A percentile compares a stretch with the other conserved stretches of the same genome.
Evolutionary conservation across 2,329 filamentous ascomycete genomes (phyloP).

Genomic region (Penicillium sp.): DNA sequence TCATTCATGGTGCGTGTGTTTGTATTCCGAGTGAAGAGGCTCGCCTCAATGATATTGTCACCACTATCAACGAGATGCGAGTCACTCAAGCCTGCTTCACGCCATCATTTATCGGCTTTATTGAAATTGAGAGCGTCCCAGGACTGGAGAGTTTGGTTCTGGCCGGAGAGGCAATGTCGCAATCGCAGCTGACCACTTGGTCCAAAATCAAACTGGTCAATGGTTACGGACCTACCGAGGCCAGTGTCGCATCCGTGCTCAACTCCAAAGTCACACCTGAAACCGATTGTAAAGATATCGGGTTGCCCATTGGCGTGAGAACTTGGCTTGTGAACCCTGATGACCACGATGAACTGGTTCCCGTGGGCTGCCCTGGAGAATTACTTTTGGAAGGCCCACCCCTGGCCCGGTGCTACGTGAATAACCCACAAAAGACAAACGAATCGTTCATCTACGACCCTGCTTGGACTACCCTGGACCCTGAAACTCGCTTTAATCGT

Average conservation of each 20-base stretch:
- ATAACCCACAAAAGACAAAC: conserved; percentile 57
- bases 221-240: conserved; percentile 47
- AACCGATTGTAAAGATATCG: conserved; percentile 38
- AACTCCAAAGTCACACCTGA: conserved; percentile 31
- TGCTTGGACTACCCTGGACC: conserved; percentile 49
- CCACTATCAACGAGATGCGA: conserved; percentile 52
- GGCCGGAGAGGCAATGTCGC: conserved; percentile 51
- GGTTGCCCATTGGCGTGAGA: conserved; percentile 33
- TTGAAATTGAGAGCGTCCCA: conserved; percentile 45
- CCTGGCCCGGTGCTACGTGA: conserved; percentile 63
- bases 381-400: conserved; percentile 48
- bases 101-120: conserved; percentile 54
- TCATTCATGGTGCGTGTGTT: conserved; percentile 57
- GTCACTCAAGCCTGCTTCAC: conserved; percentile 59
- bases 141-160: conserved; percentile 44
- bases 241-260: conserved; percentile 36
- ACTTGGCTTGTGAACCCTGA: conserved; percentile 43
- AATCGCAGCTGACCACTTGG: conserved; percentile 38
- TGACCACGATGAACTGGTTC: conserved; percentile 41
- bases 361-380: conserved; percentile 42
- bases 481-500: conserved; percentile 15
- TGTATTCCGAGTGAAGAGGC: conserved; percentile 56
- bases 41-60: conserved; percentile 50
- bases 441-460: conserved; percentile 59
- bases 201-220: conserved; percentile 41